Base-by-base conservation (phyloP, 768 basidiomycete species). In the Suillus luteus region DNA sequence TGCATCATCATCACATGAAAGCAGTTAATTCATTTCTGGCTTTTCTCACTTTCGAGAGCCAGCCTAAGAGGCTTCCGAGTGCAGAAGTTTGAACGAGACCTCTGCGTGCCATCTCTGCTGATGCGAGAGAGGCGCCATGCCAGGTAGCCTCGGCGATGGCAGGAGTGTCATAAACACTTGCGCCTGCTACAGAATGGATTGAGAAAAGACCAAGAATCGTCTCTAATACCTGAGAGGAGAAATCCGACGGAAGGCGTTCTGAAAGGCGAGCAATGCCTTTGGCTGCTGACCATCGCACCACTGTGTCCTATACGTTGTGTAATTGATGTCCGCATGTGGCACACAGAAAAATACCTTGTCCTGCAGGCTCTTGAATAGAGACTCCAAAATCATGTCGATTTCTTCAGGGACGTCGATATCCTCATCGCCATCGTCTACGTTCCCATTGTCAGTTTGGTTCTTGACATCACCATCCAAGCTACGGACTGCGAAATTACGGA, bases 81-180 rank as follows among this genome's bases (percentile, higher is more conserved):
- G 82, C 80, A 54, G 83, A 79, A 40, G 80, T 75, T 19, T 81
- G 73, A 27, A 98, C 79, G 59, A 96, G 82, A 57, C 88, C 91
- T 69, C 95, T 80, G 54, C 97, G 85, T 44, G 93, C 91, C 80
- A 97, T 85, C 78, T 99, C 96, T 22, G 96, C 96, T 66, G 92
- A 88, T 17, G 94, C 93, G 38, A 99, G 81, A 72, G 90, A 94
- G 14, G 93, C 90, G 5, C 97, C 97, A 76, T 99, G 97, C 95
- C 96, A 97, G 59, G 91, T 92, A 64, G 84, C 82, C 75, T 98
- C 95, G 33, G 95, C 91, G 57, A 88, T 79, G 11, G 90, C 82
- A 41, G 89, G 87, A 69, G 92, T 81, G 70, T 91, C 90, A 69
- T 89, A 89, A 51, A 90, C 70, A 63, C 78, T 83, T 15, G 86